These are phyloP conservation scores for Myochromella boudieri DNA, from an alignment of 768 basidiomycete species.

Conservation along the genomic window DNA sequence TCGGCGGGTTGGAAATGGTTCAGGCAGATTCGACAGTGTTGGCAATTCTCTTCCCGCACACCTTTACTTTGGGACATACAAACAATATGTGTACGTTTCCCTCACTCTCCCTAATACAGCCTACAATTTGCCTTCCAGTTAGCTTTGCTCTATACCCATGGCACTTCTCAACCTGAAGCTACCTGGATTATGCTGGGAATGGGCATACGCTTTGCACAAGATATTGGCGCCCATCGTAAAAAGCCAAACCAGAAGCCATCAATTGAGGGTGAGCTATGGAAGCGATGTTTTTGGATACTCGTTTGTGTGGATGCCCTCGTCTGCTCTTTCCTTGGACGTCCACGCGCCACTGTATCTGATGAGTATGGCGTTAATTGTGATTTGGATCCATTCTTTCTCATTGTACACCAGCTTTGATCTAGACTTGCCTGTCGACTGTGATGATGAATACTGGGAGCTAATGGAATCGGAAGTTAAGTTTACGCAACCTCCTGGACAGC, in stretches of 20 bases:
- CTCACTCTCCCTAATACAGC: slow-evolving; percentile 8
- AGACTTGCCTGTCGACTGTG: slow-evolving; percentile 60
- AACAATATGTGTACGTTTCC: slow-evolving; percentile 50
- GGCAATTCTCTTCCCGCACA: slow-evolving; percentile 54
- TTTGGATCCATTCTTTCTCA: not conserved
- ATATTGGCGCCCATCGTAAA: slow-evolving; percentile 54
- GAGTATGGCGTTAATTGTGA: slow-evolving; percentile 9
- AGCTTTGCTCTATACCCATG: slow-evolving; percentile 38
- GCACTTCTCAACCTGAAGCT: slow-evolving; percentile 44
- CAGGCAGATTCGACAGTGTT: slow-evolving; percentile 59
- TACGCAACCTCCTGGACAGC: slow-evolving; percentile 60
- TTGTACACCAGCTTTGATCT: slow-evolving; percentile 70
- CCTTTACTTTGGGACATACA: slow-evolving; percentile 73
- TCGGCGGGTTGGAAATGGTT: slow-evolving; percentile 64
- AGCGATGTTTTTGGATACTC: slow-evolving; percentile 48
- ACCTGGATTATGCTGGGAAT: slow-evolving; percentile 54
- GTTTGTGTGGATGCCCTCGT: slow-evolving; percentile 20
- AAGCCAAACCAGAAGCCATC: slow-evolving; percentile 29
- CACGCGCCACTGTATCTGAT: slow-evolving; percentile 16
- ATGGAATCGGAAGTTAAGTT: slow-evolving; percentile 48
- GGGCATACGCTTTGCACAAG: slow-evolving; percentile 58
- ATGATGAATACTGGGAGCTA: slow-evolving; percentile 71
- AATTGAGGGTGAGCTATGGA: slow-evolving; percentile 61
- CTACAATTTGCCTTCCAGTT: slow-evolving; percentile 27
- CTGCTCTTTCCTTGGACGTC: slow-evolving; percentile 20